A percentile compares a stretch with the other conserved stretches of the same genome.
Conservation (phyloP, 768 basidiomycete species). For the Xerocomellus intermedius region DNA sequence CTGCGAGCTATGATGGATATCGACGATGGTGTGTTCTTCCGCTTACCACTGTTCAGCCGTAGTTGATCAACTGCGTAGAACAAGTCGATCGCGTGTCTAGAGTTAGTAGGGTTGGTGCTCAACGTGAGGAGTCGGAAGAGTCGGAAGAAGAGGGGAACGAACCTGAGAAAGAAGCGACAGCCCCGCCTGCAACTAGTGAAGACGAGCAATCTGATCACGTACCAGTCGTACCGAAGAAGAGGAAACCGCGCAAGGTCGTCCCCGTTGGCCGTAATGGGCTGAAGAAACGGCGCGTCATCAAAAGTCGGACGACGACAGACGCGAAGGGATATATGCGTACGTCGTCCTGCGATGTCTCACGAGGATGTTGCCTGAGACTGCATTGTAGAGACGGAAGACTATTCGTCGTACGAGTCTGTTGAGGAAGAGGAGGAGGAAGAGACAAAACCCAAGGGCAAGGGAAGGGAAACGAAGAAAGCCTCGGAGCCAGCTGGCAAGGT, state of each 20-base stretch:
- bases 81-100: conserved; percentile 25
- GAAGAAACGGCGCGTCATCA: conserved; percentile 67
- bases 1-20: conserved; percentile 72
- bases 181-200: conserved; percentile 27
- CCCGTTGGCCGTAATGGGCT: conserved; percentile 78
- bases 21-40: conserved; percentile 58
- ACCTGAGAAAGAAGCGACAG: conserved; percentile 33
- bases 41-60: conserved; percentile 8
- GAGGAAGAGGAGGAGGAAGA: conserved; percentile 46
- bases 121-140: conserved; percentile 27
- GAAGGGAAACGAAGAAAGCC: conserved; percentile 20
- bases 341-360: conserved; percentile 18
- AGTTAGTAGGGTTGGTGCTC: conserved; percentile 13
- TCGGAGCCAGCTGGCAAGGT: conserved; percentile 4
- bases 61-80: conserved; percentile 16
- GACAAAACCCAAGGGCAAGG: conserved; percentile 20
- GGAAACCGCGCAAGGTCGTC: conserved; percentile 54
- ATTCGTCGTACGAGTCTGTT: conserved; percentile 79
- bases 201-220: conserved; percentile 32
- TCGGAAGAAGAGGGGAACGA: conserved; percentile 28
- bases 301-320: conserved; percentile 53
- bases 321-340: conserved; percentile 74
- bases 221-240: conserved; percentile 34
- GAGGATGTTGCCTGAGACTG: not conserved
- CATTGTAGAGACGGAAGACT: conserved; percentile 66